phyloP scores from a whole-genome alignment of 257 asterid species.

The Apocynum venetum region DNA sequence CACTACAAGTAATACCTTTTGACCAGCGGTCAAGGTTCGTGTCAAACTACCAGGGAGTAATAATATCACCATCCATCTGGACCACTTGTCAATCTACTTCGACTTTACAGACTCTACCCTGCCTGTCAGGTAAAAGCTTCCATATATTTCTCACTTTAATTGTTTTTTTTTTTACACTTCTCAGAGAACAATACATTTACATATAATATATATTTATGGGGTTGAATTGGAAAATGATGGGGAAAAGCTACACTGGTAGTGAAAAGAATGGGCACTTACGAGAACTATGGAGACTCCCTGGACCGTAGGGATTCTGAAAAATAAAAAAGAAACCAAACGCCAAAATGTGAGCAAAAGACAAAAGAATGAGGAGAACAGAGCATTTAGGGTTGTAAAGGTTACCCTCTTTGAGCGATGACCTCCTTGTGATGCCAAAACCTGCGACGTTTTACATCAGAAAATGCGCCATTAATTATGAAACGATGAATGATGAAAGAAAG shows the following conservation, averaged over 20 bases:
- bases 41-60: background rate
- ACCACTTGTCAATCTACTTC: background rate
- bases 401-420: conserved; percentile 15
- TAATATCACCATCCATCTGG: background rate
- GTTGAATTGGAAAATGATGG: background rate
- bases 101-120: background rate
- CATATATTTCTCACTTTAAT: background rate
- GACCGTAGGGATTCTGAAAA: conserved; percentile 29
- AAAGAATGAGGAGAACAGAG: background rate
- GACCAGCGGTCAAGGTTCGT: conserved; percentile 12
- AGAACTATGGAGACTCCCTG: conserved; percentile 42
- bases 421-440: conserved; percentile 27
- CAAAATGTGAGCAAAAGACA: conserved; percentile 6
- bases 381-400: background rate
- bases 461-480: background rate
- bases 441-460: conserved; percentile 3
- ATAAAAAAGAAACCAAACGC: background rate
- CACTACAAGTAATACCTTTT: background rate
- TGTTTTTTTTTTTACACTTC: background rate
- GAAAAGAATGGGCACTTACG: conserved; percentile 37
- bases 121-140: background rate
- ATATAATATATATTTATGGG: background rate
- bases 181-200: background rate
- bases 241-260: background rate
- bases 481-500: background rate